Conservation (phyloP, 2,329 filamentous ascomycete species). For the Penicillium sp. region DNA sequence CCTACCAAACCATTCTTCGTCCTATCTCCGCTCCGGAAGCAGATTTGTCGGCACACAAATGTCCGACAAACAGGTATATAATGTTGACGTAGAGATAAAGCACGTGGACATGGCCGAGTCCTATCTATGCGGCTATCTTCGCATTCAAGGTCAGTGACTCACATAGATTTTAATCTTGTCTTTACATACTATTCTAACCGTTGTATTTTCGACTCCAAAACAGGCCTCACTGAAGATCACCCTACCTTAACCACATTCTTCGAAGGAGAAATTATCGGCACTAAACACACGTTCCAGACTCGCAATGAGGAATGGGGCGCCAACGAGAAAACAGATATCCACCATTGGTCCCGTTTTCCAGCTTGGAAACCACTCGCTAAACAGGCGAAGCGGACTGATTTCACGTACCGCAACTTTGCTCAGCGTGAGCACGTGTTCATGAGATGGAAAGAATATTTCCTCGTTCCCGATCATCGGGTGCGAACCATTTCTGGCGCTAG, state of each 20-base stretch:
- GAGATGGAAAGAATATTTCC: constrained; percentile 98
- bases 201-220: constrained; percentile 6
- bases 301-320: constrained; percentile 89
- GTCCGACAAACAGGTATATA: constrained; percentile 89
- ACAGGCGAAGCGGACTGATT: constrained; percentile 61
- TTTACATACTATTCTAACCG: constrained; percentile 6
- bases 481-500: constrained; percentile 90
- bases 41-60: constrained; percentile 88
- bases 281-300: constrained; percentile 91
- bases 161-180: neutral
- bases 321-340: constrained; percentile 84
- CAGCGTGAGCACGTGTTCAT: constrained; percentile 93
- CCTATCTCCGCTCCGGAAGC: constrained; percentile 82
- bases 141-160: constrained; percentile 75
- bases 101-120: constrained; percentile 93
- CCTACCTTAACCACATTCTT: constrained; percentile 98
- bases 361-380: constrained; percentile 77
- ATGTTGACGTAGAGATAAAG: constrained; percentile 96
- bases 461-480: constrained; percentile 92
- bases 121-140: constrained; percentile 90
- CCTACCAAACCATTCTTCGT: constrained; percentile 77
- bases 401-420: constrained; percentile 67
- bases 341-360: constrained; percentile 88
- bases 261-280: constrained; percentile 95
- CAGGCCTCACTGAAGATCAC: constrained; percentile 91